These are phyloP conservation scores for Eragrostis nindensis DNA, from an alignment of 176 grass and related monocot species.

Conservation along the genomic window DNA sequence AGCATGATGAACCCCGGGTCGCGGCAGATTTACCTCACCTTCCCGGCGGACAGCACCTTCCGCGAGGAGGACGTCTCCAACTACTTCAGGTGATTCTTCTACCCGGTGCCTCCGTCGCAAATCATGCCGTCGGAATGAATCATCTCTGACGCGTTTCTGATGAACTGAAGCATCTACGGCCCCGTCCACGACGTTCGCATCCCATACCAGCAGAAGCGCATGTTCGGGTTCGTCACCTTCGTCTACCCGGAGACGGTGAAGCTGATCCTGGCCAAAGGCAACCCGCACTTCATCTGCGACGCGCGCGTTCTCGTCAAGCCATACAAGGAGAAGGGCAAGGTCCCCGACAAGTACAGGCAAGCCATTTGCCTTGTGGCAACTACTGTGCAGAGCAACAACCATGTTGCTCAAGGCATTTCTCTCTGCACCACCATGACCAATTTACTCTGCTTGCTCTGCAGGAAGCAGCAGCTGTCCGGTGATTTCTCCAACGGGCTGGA, in stretches of 20 bases:
- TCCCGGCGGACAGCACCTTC: constrained; percentile 99
- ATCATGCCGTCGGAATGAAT: too few species aligned
- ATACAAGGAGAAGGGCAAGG: constrained; percentile 99
- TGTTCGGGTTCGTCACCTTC: constrained; percentile 99
- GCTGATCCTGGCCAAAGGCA: constrained; percentile 94
- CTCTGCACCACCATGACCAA: background rate
- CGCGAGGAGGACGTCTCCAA: constrained; percentile 96
- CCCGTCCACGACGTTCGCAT: constrained; percentile 96
- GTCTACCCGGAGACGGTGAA: constrained; percentile 98
- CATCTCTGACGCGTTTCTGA: background rate
- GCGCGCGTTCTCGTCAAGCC: constrained; percentile 98
- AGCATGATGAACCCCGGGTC: constrained; percentile 83
- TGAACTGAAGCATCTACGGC: constrained; percentile 78
- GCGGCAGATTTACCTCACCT: constrained; percentile 98
- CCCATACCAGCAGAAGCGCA: constrained; percentile 98
- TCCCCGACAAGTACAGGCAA: constrained; percentile 94
- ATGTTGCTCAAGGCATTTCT: background rate
- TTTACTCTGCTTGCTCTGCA: constrained; percentile 35
- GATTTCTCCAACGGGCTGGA: constrained; percentile 75
- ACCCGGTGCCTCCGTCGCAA: too few species aligned
- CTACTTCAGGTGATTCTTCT: constrained; percentile 79
- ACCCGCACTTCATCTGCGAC: constrained; percentile 98
- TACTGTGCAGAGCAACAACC: background rate
- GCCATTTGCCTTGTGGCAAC: constrained; percentile 28
- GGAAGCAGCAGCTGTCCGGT: constrained; percentile 75